Conservation (phyloP, 108 stramenopile species). For the Seminavis robusta region DNA sequence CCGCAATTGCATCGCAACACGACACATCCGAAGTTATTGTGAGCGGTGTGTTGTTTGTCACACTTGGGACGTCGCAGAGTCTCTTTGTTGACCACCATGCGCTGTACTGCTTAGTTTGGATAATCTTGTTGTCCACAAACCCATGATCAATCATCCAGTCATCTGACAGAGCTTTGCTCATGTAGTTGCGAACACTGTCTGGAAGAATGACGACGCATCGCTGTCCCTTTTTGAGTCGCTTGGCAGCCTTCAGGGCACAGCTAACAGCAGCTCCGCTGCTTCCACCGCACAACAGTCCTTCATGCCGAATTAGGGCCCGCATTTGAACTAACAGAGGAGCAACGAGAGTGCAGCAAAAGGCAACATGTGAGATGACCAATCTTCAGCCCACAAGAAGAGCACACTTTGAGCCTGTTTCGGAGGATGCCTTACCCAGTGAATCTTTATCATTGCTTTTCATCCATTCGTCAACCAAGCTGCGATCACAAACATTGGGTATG, state of each 20-base stretch:
- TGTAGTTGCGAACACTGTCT: conserved; percentile 93
- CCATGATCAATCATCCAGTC: conserved; percentile 93
- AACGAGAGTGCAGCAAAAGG: too few species aligned
- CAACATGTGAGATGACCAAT: too few species aligned
- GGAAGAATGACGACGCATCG: conserved; percentile 83
- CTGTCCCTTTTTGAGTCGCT: conserved; percentile 59
- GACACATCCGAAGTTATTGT: conserved; percentile 83
- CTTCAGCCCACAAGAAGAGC: too few species aligned
- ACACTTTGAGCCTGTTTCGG: too few species aligned
- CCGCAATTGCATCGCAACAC: conserved; percentile 81
- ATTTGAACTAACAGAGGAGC: conserved; percentile 84
- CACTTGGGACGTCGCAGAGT: conserved; percentile 80
- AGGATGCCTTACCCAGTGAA: too few species aligned
- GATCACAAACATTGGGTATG: conserved; percentile 87
- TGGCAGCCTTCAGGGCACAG: conserved; percentile 76
- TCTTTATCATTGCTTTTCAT: conserved; percentile 75
- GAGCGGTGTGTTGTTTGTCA: conserved; percentile 79
- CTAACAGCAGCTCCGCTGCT: conserved; percentile 80
- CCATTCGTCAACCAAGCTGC: conserved; percentile 37
- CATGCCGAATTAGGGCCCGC: conserved; percentile 83
- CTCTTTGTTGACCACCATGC: conserved; percentile 73
- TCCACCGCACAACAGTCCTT: conserved; percentile 91
- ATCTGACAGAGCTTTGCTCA: conserved; percentile 91
- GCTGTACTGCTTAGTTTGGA: conserved; percentile 51
- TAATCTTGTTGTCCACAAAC: conserved; percentile 76